Evolutionary conservation across 2,329 filamentous ascomycete species (phyloP).

Genomic region (Ophiostoma pallidulum): DNA sequence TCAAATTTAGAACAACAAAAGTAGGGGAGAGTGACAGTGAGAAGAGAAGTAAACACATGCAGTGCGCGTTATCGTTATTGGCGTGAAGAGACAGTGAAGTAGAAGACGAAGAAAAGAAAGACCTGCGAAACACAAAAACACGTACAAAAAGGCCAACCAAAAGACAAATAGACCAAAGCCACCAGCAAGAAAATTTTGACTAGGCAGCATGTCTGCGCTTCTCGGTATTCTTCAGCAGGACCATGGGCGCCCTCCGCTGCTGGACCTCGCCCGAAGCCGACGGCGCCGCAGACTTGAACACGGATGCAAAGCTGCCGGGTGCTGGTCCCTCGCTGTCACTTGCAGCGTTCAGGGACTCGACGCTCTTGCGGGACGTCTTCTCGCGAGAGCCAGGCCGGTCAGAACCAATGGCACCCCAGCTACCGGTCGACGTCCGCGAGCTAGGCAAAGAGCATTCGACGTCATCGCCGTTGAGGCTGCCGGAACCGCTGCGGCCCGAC

Average conservation of each 20-base stretch:
- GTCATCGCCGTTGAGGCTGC: slow-evolving; percentile 66
- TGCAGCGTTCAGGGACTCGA: slow-evolving; percentile 54
- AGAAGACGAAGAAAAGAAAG: not conserved
- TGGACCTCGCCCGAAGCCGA: slow-evolving; percentile 44
- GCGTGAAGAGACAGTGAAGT: not conserved
- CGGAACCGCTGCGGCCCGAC: slow-evolving; percentile 62
- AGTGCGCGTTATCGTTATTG: slow-evolving; percentile 9
- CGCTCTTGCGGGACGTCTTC: slow-evolving; percentile 52
- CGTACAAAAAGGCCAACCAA: not conserved
- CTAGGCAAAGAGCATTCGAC: slow-evolving; percentile 58
- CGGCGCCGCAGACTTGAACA: slow-evolving; percentile 54
- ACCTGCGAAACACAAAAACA: not conserved
- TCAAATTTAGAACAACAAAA: not conserved
- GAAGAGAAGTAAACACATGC: not conserved
- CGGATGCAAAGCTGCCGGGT: slow-evolving; percentile 56
- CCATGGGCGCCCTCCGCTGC: slow-evolving; percentile 74
- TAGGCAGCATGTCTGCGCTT: slow-evolving; percentile 52
- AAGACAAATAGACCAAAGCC: too few relatives aligned
- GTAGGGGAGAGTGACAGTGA: not conserved
- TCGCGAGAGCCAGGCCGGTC: slow-evolving; percentile 67
- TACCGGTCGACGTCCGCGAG: slow-evolving; percentile 65
- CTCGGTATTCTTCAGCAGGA: slow-evolving; percentile 80
- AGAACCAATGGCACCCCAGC: slow-evolving; percentile 73
- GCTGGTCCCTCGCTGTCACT: slow-evolving; percentile 31
- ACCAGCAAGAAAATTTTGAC: not conserved